Conservation (phyloP, 1,139 yeast species). For the Scheffersomyces lignicola region DNA sequence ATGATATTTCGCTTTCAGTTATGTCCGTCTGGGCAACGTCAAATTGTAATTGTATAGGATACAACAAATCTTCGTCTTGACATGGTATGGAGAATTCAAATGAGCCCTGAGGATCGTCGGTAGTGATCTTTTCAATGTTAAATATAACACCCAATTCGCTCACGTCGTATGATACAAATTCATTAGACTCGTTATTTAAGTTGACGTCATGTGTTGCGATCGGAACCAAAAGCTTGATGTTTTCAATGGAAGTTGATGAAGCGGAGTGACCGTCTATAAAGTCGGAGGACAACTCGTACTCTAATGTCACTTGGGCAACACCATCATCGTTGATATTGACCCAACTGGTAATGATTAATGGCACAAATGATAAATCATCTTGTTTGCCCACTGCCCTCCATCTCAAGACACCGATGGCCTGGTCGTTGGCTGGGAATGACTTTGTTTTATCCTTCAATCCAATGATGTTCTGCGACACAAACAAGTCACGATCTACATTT, state of each 20-base stretch:
- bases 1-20: conserved; percentile 40
- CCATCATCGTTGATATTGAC: conserved; percentile 60
- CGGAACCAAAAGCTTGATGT: conserved; percentile 69
- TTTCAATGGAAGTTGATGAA: conserved; percentile 40
- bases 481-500: conserved; percentile 79
- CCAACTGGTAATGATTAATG: conserved; percentile 85
- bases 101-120: conserved; percentile 64
- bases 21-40: conserved; percentile 32
- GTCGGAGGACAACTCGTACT: conserved; percentile 65
- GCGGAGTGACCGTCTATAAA: conserved; percentile 32
- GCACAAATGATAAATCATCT: conserved; percentile 61
- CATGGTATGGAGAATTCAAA: conserved; percentile 73
- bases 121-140: conserved; percentile 47
- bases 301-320: conserved; percentile 75
- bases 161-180: conserved; percentile 46
- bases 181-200: conserved; percentile 48
- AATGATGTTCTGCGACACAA: conserved; percentile 56
- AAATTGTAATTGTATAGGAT: conserved; percentile 79
- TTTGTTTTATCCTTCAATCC: conserved; percentile 75
- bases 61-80: conserved; percentile 79
- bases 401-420: conserved; percentile 85
- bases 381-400: conserved; percentile 74
- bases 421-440: conserved; percentile 89
- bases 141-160: conserved; percentile 64
- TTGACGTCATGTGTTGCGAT: conserved; percentile 56